Base-by-base conservation (phyloP, 2,329 filamentous ascomycete genomes). In the Chrysoporthe puriensis region DNA sequence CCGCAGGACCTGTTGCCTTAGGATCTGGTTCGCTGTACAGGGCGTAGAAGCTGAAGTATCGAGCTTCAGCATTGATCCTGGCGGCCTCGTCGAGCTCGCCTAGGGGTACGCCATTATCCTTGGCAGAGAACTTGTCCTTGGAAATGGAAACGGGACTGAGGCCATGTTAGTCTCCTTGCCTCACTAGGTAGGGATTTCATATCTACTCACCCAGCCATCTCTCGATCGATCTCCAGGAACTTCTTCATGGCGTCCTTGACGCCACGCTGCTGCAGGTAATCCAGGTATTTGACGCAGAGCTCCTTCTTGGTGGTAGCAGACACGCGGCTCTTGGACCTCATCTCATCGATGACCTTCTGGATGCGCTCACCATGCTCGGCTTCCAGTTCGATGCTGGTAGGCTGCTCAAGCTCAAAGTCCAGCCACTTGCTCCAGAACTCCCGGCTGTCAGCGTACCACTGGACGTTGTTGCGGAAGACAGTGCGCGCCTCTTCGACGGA, bases 361-460 rank as follows among this genome's bases (percentile, higher is more conserved):
- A 98, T 88, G n/a, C 90, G 90, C 71, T 89, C 84, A 63, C 89
- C 88, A 66, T 93, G 88, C 66, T 87, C 82, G 1, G 82, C 73
- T 74, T 95, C 92, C 2, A 85, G 83, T 62, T 89, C 86, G 1
- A 84, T 80, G 70, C 82, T 89, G 1, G 90, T 90, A 13, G 92
- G 91, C 77, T 97, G 94, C 66, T 92, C 89, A 61, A 96, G 83
- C 81, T 99, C 96, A 75, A 99, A 97, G 68, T 91, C 84, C 65
- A 98, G 86, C 84, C 94, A 98, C 74, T 88, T 92, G 73, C 89
- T 85, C 95, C 96, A 99, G 83, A 98, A 98, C 56, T 92, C 84
- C 44, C 89, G 87, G 77, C 94, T 97, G 76, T 96, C 92, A 2
- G 90, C 85, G 76, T 96, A 97, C 84, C 89, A 93, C 76, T 94